phyloP scores from a whole-genome alignment of 1,284 basidiomycete genomes.

The Coniophora puteana region DNA sequence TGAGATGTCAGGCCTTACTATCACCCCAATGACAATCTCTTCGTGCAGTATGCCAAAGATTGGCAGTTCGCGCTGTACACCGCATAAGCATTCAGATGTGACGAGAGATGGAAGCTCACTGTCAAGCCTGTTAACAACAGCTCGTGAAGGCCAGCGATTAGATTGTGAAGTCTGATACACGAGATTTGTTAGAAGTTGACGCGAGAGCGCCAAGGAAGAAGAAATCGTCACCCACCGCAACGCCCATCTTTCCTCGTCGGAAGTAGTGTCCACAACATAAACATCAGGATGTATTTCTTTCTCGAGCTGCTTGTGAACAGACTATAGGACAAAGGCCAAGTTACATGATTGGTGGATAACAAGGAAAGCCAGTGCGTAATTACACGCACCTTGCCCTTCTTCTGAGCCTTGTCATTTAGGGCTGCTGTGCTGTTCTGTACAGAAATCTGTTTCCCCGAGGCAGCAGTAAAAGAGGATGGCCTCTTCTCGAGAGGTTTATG shows the following conservation, averaged over 20 bases:
- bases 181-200: neutral
- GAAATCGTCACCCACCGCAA: constrained; percentile 49
- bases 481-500: constrained; percentile 49
- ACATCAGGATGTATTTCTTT: constrained; percentile 65
- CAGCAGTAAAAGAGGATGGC: constrained; percentile 58
- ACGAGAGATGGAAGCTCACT: constrained; percentile 19
- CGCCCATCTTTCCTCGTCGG: constrained; percentile 70
- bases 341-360: no score
- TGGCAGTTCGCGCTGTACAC: constrained; percentile 62
- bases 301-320: constrained; percentile 79
- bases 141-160: constrained; percentile 53
- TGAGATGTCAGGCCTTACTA: constrained; percentile 44
- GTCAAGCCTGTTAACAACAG: constrained; percentile 49
- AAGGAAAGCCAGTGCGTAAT: no score
- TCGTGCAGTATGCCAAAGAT: constrained; percentile 64
- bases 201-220: neutral
- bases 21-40: constrained; percentile 58
- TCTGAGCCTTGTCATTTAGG: constrained; percentile 55
- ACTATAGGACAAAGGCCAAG: constrained; percentile 32
- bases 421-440: constrained; percentile 57
- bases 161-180: constrained; percentile 53
- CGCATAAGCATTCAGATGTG: neutral
- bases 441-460: constrained; percentile 62
- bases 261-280: constrained; percentile 44
- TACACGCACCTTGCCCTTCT: constrained; percentile 55